Conservation (phyloP, 257 asterid genomes). For the Agastache rugosa region DNA sequence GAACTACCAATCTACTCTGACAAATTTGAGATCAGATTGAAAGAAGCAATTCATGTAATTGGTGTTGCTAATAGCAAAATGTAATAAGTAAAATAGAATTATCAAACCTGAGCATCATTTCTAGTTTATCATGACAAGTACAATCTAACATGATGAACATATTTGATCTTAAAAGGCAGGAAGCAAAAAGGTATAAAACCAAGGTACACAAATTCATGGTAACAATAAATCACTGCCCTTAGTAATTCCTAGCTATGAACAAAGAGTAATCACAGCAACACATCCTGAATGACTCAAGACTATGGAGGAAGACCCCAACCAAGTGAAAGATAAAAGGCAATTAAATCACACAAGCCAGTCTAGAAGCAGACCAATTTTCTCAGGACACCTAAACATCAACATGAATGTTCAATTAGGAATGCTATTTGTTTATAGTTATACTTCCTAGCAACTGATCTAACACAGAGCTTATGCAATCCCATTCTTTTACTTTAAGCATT, state of each 20-base stretch:
- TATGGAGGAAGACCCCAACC: conserved; percentile 3
- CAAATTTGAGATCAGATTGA: not conserved
- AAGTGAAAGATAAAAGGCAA: conserved; percentile 22
- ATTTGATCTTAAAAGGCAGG: conserved; percentile 3
- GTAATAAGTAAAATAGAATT: conserved; percentile 8
- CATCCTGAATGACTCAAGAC: not conserved
- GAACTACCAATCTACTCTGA: conserved; percentile 9
- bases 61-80: conserved; percentile 15
- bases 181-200: conserved; percentile 12
- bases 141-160: not conserved
- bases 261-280: conserved; percentile 12
- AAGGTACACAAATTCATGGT: conserved; percentile 1
- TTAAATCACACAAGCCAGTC: conserved; percentile 14
- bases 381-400: not conserved
- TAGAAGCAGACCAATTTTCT: conserved; percentile 7
- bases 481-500: conserved; percentile 27
- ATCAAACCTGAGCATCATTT: conserved; percentile 29
- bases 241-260: not conserved
- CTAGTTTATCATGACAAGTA: not conserved
- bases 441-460: conserved; percentile 8
- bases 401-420: not conserved
- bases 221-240: conserved; percentile 8
- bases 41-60: conserved; percentile 14
- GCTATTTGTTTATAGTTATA: not conserved
- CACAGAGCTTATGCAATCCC: conserved; percentile 13